phyloP scores from a whole-genome alignment of 139 green algal genomes.

The Coelastrella sp. region DNA sequence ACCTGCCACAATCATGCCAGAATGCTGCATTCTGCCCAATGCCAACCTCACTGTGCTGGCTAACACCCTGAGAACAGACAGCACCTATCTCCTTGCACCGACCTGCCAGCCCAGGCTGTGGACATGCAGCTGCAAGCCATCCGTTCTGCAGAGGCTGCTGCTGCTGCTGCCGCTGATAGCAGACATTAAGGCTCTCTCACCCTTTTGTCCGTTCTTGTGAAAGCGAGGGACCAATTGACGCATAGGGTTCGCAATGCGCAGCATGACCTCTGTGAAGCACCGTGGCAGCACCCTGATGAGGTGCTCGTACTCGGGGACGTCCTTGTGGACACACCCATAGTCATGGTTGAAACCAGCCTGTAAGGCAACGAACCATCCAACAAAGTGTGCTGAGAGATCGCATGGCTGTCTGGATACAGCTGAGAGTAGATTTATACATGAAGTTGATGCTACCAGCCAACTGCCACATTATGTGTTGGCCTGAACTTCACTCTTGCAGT shows the following conservation, averaged over 20 bases:
- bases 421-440: too few species aligned
- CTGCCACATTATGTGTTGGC: too few species aligned
- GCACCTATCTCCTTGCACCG: background rate
- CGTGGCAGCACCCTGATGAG: slow-evolving; percentile 64
- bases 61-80: background rate
- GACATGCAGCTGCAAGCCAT: background rate
- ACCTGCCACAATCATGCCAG: too few species aligned
- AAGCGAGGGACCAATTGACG: slow-evolving; percentile 26
- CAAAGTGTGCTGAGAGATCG: background rate
- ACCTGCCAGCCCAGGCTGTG: too few species aligned
- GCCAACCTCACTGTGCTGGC: background rate
- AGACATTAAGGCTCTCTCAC: slow-evolving; percentile 4
- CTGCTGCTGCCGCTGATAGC: background rate
- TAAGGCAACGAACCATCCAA: background rate
- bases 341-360: slow-evolving; percentile 63
- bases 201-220: slow-evolving; percentile 55
- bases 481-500: too few species aligned
- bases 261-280: slow-evolving; percentile 68
- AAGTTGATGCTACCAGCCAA: too few species aligned
- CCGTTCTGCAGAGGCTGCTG: background rate
- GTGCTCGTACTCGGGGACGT: slow-evolving; percentile 50
- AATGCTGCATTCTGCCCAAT: background rate
- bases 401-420: too few species aligned
- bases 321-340: slow-evolving; percentile 50
- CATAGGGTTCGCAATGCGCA: slow-evolving; percentile 51